Evolutionary conservation across 2,329 filamentous ascomycete species (phyloP), one percentile per base, ranked within the genome.

Genomic region (Neofusicoccum ribis): DNA sequence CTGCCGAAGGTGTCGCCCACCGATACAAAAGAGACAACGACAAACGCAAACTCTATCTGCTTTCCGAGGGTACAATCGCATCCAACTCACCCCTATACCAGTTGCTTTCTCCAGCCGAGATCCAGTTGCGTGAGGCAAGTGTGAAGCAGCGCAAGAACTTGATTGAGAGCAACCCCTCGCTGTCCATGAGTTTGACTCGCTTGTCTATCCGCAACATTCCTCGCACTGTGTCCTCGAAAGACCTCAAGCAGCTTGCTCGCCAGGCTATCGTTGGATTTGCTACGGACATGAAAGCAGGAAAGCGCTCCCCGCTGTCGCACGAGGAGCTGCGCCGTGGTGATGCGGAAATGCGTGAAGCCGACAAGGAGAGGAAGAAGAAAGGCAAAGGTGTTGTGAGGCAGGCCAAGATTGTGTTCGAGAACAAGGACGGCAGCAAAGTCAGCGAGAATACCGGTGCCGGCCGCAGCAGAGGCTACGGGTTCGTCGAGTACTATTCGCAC

Each of bases 231-330:
- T 89, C 86, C 27, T 91, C 91, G 27, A 98, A 96, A 78, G 91
- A 92, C 63, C 84, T 99, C 59, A 99, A 99, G 77, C 89, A 91
- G 47, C 85, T 99, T 51, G 95, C 95, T 11, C 88, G 95, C 69
- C 87, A 95, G 76, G 95, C 92, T n/a, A 87, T 97, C 12, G 95
- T 98, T 56, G 93, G 92, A 0, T 99, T 99, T 73, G 93, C 95
- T 46, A 90, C 85, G 67, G 95, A 99, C 72, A 92, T 94, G 69
- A 96, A 93, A 75, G 84, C 84, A 34, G 92, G 91, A 14, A 84
- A 84, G 41, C 89, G 95, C 34, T 81, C 90, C 68, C 89, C 89
- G 20, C 83, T 99, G 3, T 95, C 91, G n/a, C 93, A 91, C 73
- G 95, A 99, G 72, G 96, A 99, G 76, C 85, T 91, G 62, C 82